phyloP scores from a whole-genome alignment of 2,329 filamentous ascomycete genomes.

The Pseudophaeomoniella oleicola region DNA sequence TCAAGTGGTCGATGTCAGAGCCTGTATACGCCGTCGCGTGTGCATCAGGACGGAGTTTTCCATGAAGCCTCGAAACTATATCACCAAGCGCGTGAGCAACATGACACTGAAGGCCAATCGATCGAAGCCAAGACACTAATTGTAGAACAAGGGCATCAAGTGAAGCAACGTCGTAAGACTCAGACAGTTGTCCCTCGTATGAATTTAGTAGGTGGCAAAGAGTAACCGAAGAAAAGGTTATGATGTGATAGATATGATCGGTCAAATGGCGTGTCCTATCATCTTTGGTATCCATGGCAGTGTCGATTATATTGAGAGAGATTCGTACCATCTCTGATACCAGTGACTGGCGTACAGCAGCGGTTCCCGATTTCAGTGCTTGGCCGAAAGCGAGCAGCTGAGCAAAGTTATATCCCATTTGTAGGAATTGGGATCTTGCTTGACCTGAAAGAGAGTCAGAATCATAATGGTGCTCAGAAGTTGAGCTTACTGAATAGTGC shows the following conservation, averaged over 20 bases:
- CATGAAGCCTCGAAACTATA: constrained; percentile 21
- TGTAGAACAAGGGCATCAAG: constrained; percentile 19
- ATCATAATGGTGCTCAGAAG: not conserved
- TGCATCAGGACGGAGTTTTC: constrained; percentile 19
- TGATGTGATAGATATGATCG: constrained; percentile 34
- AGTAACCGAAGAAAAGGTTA: constrained; percentile 28
- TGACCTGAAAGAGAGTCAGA: constrained; percentile 16
- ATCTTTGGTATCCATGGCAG: constrained; percentile 29
- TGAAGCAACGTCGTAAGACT: constrained; percentile 16
- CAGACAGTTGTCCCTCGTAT: constrained; percentile 19
- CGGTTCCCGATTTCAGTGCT: constrained; percentile 19
- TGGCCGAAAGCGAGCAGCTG: constrained; percentile 28
- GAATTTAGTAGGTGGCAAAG: constrained; percentile 21
- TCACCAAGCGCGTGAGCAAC: constrained; percentile 25
- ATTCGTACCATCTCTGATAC: constrained; percentile 27
- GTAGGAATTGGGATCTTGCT: constrained; percentile 29
- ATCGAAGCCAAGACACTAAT: constrained; percentile 25
- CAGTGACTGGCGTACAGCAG: constrained; percentile 19
- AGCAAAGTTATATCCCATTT: constrained; percentile 32
- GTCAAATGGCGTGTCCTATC: constrained; percentile 29
- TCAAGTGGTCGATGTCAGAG: constrained; percentile 6
- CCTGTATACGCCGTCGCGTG: constrained; percentile 3
- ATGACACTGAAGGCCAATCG: constrained; percentile 27
- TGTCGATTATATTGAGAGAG: constrained; percentile 23
- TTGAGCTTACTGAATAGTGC: constrained; percentile 20